These are phyloP conservation scores for Eutrema salsugineum DNA, from an alignment of 441 rosid species.

Conservation along the genomic window DNA sequence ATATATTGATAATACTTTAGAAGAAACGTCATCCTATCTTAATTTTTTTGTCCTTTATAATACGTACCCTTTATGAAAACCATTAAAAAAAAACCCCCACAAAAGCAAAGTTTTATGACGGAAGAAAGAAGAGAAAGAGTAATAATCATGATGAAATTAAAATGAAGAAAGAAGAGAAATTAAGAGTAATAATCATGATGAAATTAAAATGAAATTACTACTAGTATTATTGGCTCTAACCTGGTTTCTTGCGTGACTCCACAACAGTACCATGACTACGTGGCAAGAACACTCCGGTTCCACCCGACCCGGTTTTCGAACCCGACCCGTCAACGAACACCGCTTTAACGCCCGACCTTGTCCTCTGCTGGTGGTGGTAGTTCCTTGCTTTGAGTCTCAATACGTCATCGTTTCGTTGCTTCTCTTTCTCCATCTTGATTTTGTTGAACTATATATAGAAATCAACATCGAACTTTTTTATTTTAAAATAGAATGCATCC, in stretches of 20 bases:
- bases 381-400: conserved; percentile 9
- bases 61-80: conserved; percentile 15
- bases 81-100: neutral
- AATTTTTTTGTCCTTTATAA: neutral
- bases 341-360: conserved; percentile 56
- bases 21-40: conserved; percentile 27
- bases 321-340: conserved; percentile 60
- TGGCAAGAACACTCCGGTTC: conserved; percentile 95
- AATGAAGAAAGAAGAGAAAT: neutral
- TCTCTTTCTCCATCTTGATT: conserved; percentile 45
- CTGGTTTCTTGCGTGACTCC: conserved; percentile 64
- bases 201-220: neutral
- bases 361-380: conserved; percentile 28
- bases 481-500: neutral
- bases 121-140: neutral
- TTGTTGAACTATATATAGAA: conserved; percentile 32
- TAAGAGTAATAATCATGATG: neutral
- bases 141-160: conserved; percentile 1
- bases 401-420: conserved; percentile 39
- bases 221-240: conserved; percentile 29
- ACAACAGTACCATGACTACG: conserved; percentile 37
- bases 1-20: neutral
- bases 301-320: conserved; percentile 47
- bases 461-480: neutral
- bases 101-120: neutral